These are phyloP conservation scores for Tetrapisispora phaffii DNA, from an alignment of 805 yeast species.

Conservation along the genomic window DNA sequence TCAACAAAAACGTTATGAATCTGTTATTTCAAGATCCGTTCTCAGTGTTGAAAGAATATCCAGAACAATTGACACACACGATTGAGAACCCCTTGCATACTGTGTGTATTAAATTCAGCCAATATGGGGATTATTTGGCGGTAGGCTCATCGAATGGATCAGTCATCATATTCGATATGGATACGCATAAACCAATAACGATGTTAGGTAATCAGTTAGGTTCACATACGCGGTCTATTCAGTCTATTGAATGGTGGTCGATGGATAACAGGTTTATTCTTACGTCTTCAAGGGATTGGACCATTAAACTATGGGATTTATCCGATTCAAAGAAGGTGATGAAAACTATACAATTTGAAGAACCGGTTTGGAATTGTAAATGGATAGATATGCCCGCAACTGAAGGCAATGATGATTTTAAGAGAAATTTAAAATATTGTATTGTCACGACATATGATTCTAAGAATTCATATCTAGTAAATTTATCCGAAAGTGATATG, in stretches of 20 bases:
- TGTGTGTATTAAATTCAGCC: constrained; percentile 57
- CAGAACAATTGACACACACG: constrained; percentile 70
- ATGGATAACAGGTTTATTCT: constrained; percentile 57
- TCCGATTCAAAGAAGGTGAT: constrained; percentile 30
- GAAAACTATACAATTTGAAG: constrained; percentile 44
- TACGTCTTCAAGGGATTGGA: constrained; percentile 75
- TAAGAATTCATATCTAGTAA: constrained; percentile 33
- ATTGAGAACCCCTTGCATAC: constrained; percentile 52
- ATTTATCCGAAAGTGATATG: constrained; percentile 5
- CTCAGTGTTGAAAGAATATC: constrained; percentile 83
- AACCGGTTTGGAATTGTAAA: constrained; percentile 57
- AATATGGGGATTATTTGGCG: constrained; percentile 78
- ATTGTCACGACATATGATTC: constrained; percentile 61
- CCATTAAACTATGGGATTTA: constrained; percentile 72
- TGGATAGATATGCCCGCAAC: constrained; percentile 12
- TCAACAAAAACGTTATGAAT: too few relatives aligned
- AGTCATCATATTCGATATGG: constrained; percentile 62
- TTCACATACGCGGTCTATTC: constrained; percentile 65
- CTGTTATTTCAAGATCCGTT: constrained; percentile 80
- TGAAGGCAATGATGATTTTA: constrained; percentile 4
- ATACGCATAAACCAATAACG: constrained; percentile 36
- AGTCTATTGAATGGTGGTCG: constrained; percentile 64
- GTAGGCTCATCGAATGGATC: constrained; percentile 69
- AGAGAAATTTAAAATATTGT: constrained; percentile 31
- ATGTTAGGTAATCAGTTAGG: constrained; percentile 40